A percentile compares a stretch with the other conserved stretches of the same genome.
These are phyloP conservation scores for Apiotrichum montevideense DNA, from an alignment of 1,284 basidiomycete species.

Conservation along the genomic window DNA sequence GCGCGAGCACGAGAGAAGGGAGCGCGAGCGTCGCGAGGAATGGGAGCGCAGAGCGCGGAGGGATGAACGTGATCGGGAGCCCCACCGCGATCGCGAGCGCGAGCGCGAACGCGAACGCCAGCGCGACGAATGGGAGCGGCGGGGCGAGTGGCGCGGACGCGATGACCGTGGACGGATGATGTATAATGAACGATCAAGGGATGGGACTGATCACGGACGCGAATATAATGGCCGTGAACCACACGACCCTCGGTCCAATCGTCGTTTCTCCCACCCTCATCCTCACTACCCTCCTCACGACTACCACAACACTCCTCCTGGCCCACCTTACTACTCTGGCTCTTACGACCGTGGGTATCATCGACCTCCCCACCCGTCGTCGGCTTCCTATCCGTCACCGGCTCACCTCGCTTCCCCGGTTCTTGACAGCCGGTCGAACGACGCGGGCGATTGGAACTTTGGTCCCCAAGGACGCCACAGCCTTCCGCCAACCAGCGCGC, in stretches of 20 bases:
- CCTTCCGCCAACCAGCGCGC: neutral
- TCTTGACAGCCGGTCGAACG: neutral
- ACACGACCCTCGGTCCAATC: neutral
- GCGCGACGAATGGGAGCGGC: neutral
- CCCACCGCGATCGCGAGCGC: neutral
- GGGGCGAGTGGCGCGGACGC: neutral
- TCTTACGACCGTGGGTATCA: neutral
- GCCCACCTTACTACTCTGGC: neutral
- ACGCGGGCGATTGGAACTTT: neutral
- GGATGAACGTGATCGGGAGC: neutral
- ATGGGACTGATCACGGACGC: neutral
- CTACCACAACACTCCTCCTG: neutral
- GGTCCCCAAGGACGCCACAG: neutral
- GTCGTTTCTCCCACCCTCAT: neutral
- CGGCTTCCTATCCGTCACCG: neutral
- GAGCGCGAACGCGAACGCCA: constrained; percentile 1
- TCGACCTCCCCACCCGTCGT: neutral
- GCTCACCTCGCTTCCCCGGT: too few species aligned
- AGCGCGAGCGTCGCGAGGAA: neutral
- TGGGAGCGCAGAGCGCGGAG: neutral
- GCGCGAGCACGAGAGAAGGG: neutral
- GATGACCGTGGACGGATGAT: neutral
- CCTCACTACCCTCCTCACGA: neutral
- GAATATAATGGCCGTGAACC: neutral
- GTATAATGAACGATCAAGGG: neutral